Evolutionary conservation across 257 asterid species (phyloP).

Genomic region (Forsythia suspensa): DNA sequence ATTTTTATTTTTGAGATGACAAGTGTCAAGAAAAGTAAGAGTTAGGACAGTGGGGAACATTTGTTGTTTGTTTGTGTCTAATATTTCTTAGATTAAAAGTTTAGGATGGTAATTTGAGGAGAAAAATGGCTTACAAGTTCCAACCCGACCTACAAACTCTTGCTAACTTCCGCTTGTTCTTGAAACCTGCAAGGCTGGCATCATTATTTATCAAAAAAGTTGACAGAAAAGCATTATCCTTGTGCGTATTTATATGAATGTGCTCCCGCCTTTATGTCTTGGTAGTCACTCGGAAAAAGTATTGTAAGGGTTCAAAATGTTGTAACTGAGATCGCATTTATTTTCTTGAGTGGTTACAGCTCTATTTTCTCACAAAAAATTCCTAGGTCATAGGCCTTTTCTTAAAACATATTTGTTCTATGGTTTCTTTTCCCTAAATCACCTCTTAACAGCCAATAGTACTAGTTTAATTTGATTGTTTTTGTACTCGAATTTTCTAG

Average conservation of each 20-base stretch:
- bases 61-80: too few relatives aligned
- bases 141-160: neutral
- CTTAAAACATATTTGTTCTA: too few relatives aligned
- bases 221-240: too few relatives aligned
- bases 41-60: neutral
- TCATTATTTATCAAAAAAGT: too few relatives aligned
- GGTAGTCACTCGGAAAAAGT: too few relatives aligned
- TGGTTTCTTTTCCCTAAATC: too few relatives aligned
- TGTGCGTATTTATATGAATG: too few relatives aligned
- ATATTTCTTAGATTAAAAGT: neutral
- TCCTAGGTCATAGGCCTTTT: neutral
- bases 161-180: neutral
- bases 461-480: neutral
- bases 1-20: neutral
- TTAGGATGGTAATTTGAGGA: neutral
- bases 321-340: too few relatives aligned
- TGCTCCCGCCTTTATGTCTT: too few relatives aligned
- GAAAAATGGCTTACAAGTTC: neutral
- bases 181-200: neutral
- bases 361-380: neutral
- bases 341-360: neutral
- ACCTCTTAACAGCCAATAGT: neutral
- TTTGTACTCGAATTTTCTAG: slow-evolving; percentile 30
- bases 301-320: too few relatives aligned
- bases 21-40: neutral